Percentiles rank a stretch among this genome's conserved stretches.
These are phyloP conservation scores for Phycomyces nitens DNA, from an alignment of 192 early-diverging fungal species.

Conservation along the genomic window DNA sequence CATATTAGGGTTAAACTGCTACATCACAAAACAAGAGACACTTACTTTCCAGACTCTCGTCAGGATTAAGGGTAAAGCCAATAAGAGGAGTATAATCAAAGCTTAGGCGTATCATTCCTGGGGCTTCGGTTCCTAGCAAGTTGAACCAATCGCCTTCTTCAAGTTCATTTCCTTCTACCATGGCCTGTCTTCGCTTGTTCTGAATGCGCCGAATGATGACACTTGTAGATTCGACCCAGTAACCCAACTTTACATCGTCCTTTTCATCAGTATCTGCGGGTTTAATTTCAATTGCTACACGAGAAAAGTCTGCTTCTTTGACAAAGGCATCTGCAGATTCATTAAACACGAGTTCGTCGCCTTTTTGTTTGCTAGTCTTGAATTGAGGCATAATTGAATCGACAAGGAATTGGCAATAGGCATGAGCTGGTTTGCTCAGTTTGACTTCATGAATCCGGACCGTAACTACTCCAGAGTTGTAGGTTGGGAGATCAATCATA, in stretches of 20 bases:
- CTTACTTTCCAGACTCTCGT: slow-evolving; percentile 38
- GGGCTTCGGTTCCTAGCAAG: neutral
- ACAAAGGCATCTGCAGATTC: slow-evolving; percentile 37
- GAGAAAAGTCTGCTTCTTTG: slow-evolving; percentile 34
- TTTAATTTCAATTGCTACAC: slow-evolving; percentile 26
- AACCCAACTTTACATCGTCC: slow-evolving; percentile 10
- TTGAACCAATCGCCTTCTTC: slow-evolving; percentile 31
- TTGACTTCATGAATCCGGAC: slow-evolving; percentile 47
- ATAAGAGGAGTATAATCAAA: slow-evolving; percentile 30
- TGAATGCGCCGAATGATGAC: slow-evolving; percentile 23
- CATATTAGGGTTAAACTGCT: neutral
- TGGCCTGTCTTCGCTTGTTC: neutral
- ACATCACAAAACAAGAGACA: neutral
- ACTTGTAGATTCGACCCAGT: slow-evolving; percentile 23
- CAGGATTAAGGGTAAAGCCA: slow-evolving; percentile 23
- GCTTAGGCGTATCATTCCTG: slow-evolving; percentile 25
- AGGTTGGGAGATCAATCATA: slow-evolving; percentile 25
- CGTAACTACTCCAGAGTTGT: slow-evolving; percentile 50
- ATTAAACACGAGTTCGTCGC: slow-evolving; percentile 25
- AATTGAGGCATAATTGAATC: slow-evolving; percentile 37
- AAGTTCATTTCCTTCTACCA: neutral
- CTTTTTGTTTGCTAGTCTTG: slow-evolving; percentile 33
- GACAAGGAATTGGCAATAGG: slow-evolving; percentile 44
- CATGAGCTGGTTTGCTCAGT: neutral
- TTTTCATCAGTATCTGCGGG: slow-evolving; percentile 7